Evolutionary conservation across 495 filamentous ascomycete species (phyloP).

Genomic region (Geopyxis carbonaria): DNA sequence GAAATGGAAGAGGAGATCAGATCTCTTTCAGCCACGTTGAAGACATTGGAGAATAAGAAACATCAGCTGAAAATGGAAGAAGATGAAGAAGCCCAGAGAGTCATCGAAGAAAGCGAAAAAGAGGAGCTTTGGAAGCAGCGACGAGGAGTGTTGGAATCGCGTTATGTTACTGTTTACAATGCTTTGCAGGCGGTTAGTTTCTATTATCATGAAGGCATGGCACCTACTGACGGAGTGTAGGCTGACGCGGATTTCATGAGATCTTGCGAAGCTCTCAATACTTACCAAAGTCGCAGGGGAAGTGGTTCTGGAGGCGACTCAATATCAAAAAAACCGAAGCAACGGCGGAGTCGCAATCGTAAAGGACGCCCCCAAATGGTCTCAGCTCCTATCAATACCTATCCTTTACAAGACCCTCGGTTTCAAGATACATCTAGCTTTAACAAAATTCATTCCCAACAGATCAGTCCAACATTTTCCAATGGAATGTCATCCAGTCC

Average conservation of each 20-base stretch:
- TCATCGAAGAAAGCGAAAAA: slow-evolving; percentile 38
- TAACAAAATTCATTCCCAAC: slow-evolving; percentile 12
- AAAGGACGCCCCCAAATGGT: slow-evolving; percentile 35
- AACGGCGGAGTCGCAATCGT: slow-evolving; percentile 38
- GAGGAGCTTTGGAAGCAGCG: slow-evolving; percentile 36
- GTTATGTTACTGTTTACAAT: slow-evolving; percentile 29
- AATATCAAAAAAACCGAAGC: slow-evolving; percentile 30
- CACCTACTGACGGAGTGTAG: slow-evolving; percentile 10
- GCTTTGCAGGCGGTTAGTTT: slow-evolving; percentile 23
- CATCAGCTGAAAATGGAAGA: slow-evolving; percentile 33
- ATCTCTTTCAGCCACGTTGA: slow-evolving; percentile 11
- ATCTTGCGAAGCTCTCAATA: slow-evolving; percentile 16
- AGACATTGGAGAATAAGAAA: slow-evolving; percentile 16
- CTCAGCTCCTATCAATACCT: slow-evolving; percentile 12
- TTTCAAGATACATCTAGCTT: slow-evolving; percentile 13
- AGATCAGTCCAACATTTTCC: slow-evolving; percentile 27
- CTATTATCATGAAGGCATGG: neutral
- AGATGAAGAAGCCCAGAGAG: slow-evolving; percentile 36
- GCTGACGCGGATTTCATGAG: slow-evolving; percentile 20
- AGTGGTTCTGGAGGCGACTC: slow-evolving; percentile 16
- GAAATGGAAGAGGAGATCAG: slow-evolving; percentile 30
- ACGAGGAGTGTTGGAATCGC: slow-evolving; percentile 30
- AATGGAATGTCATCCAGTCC: slow-evolving; percentile 34
- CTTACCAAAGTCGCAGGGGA: slow-evolving; percentile 17
- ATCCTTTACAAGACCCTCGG: slow-evolving; percentile 11